Base-by-base conservation (phyloP, 2,329 filamentous ascomycete genomes). In the Cordyceps pruinosa region DNA sequence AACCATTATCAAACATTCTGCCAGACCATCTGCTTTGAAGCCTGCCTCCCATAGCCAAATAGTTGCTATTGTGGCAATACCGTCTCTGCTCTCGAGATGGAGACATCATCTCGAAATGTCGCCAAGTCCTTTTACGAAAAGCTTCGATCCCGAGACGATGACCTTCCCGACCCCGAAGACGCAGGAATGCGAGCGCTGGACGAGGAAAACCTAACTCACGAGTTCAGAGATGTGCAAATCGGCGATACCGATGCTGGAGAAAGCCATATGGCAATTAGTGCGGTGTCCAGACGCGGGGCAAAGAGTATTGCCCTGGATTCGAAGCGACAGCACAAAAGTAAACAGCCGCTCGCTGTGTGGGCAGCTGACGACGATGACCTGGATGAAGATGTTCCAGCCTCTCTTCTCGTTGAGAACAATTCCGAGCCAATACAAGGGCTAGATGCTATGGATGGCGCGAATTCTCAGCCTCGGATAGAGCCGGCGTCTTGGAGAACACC, bases 321-420 rank as follows among this genome's bases (percentile, higher is more conserved):
- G 13, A 45, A 37, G 25, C 21, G 34, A 45, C 55, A 50, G 4
- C 23, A 30, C 21, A 44, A 42, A 17, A 25, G 26, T 32, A 57
- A 32, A 15, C 46, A 30, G 8, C 12, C 17, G 9, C 28, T 6
- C 12, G 21, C 39, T 37, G 17, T 9, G 56, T 70, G 67, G 70
- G 58, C 64, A 32, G 52, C 59, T 5, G 65, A 75, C 17, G 79
- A 83, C 30, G 77, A 82, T 3, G 77, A 81, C 30, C 71, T 67
- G 5, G 78, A 81, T 56, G 83, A 85, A 56, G 84, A 86, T 63
- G 84, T 87, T 0, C 84, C 84, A 0, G 80, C 78, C 19, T 87
- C 84, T 3, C 71, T 87, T 19, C 68, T 87, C 19, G 78, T 87
- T 21, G 84, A 87, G 65, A 73, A 70, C 5, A 76, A 77, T 48